Evolutionary conservation across 345 rosid genomes (phyloP).

Genomic region (Reutealis trisperma): DNA sequence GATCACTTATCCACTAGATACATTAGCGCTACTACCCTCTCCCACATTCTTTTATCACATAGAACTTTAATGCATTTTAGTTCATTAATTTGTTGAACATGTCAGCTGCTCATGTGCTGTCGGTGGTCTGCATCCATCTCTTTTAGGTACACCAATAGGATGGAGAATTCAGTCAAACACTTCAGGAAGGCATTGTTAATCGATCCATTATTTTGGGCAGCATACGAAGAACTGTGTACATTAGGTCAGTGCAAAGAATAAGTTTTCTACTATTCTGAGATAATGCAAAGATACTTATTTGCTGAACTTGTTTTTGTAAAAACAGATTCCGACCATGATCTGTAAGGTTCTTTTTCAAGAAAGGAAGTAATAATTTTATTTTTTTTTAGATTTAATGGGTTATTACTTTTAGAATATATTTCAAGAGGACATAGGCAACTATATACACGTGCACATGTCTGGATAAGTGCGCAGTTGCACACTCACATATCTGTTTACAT

Average conservation of each 20-base stretch:
- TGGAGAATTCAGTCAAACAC: slow-evolving; percentile 71
- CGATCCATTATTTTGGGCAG: slow-evolving; percentile 93
- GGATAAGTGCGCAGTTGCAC: too few species aligned
- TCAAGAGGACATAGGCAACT: not conserved
- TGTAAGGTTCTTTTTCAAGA: not conserved
- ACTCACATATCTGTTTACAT: too few species aligned
- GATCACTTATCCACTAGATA: not conserved
- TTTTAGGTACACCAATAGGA: slow-evolving; percentile 87
- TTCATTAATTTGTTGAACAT: not conserved
- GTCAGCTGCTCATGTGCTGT: slow-evolving; percentile 14
- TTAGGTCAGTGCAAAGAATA: slow-evolving; percentile 57
- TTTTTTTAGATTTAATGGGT: not conserved
- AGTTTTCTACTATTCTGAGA: not conserved
- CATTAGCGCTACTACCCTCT: not conserved
- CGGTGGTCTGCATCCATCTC: slow-evolving; percentile 7
- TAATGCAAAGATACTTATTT: not conserved
- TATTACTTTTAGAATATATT: not conserved
- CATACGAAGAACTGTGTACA: slow-evolving; percentile 86
- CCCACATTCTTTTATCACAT: not conserved
- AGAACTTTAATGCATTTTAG: not conserved
- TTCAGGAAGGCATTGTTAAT: slow-evolving; percentile 76
- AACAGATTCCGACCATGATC: not conserved
- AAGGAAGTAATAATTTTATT: not conserved
- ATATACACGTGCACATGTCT: not conserved
- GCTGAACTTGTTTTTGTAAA: not conserved